Conservation (phyloP, 805 yeast genomes). For the Spencermartinsiella europaea region DNA sequence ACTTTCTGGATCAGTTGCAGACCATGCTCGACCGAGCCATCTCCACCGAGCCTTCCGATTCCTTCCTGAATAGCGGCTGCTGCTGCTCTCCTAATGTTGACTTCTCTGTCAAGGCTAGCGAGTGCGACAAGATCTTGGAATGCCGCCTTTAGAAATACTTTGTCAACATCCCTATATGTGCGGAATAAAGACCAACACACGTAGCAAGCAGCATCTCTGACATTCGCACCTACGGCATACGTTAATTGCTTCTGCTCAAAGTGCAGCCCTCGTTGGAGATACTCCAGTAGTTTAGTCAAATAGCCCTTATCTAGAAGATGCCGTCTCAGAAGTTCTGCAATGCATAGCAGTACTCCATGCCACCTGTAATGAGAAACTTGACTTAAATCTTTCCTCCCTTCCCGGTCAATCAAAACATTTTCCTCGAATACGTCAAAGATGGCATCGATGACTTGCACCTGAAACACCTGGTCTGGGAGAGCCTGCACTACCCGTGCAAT, state of each 20-base stretch:
- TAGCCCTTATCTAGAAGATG: conserved; percentile 15
- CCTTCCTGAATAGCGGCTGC: conserved; percentile 85
- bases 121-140: conserved; percentile 42
- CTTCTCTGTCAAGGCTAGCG: conserved; percentile 66
- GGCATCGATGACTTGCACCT: conserved; percentile 30
- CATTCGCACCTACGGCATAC: conserved; percentile 54
- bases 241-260: conserved; percentile 54
- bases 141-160: conserved; percentile 20
- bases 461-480: conserved; percentile 28
- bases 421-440: conserved; percentile 24
- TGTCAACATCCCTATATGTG: conserved; percentile 26
- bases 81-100: conserved; percentile 72
- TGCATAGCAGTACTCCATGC: conserved; percentile 54
- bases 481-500: conserved; percentile 44
- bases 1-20: conserved; percentile 51
- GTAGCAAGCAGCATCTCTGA: conserved; percentile 82
- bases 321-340: conserved; percentile 45
- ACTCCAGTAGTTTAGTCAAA: conserved; percentile 15
- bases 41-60: conserved; percentile 57
- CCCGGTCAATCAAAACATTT: conserved; percentile 10
- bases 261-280: conserved; percentile 45
- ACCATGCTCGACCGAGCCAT: conserved; percentile 30
- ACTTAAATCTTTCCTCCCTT: conserved; percentile 23
- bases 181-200: conserved; percentile 74
- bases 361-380: conserved; percentile 39